Evolutionary conservation across 2,329 filamentous ascomycete genomes (phyloP).

Genomic region (Elsinoe australis): DNA sequence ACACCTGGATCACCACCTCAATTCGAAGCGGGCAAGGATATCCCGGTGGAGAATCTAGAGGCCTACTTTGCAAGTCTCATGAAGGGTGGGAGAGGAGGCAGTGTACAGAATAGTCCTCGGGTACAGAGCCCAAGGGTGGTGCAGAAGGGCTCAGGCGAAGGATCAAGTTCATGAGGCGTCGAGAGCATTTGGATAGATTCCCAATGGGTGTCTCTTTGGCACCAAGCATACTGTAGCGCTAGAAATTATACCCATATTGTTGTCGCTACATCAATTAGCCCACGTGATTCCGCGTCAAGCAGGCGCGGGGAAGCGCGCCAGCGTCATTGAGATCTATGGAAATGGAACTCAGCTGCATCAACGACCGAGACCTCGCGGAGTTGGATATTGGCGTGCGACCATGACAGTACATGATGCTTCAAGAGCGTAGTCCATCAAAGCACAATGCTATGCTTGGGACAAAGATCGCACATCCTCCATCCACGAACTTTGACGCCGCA

Average conservation of each 20-base stretch:
- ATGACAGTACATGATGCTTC: conserved; percentile 27
- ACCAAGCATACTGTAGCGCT: neutral
- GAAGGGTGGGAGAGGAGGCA: conserved; percentile 35
- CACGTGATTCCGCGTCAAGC: conserved; percentile 13
- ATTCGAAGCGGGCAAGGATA: conserved; percentile 44
- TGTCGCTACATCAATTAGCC: neutral
- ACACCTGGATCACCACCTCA: conserved; percentile 19
- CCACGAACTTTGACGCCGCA: conserved; percentile 37
- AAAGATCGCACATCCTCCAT: conserved; percentile 38
- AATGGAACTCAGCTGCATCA: no score
- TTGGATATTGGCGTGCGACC: neutral
- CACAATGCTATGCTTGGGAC: conserved; percentile 44
- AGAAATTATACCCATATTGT: conserved; percentile 1
- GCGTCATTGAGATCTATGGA: no score
- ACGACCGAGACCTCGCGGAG: no score
- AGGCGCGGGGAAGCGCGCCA: conserved; percentile 6
- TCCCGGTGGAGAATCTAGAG: conserved; percentile 47
- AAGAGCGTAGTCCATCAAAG: conserved; percentile 36
- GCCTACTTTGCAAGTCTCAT: conserved; percentile 54
- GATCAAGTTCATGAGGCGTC: neutral
- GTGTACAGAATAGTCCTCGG: conserved; percentile 19
- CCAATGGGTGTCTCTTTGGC: no score
- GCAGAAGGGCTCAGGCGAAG: neutral
- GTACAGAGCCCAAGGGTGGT: conserved; percentile 16
- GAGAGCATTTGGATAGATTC: no score